Conservation (phyloP, 1,139 yeast species). For the Blastobotrys illinoisensis region DNA sequence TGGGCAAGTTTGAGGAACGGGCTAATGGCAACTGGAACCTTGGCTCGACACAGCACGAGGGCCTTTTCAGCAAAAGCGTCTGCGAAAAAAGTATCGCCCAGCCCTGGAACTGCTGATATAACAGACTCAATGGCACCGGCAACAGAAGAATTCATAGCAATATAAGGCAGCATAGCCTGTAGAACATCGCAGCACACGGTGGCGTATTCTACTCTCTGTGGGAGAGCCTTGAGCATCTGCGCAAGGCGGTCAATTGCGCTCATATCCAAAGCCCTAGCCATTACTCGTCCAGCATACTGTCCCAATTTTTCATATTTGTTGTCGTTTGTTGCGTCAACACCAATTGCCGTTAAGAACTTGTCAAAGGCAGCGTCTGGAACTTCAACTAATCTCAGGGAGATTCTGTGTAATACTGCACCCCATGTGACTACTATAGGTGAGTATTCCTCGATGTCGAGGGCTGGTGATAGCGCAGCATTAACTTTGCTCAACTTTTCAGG, state of each 20-base stretch:
- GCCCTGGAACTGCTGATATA: slow-evolving; percentile 49
- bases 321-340: slow-evolving; percentile 9
- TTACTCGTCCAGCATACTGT: slow-evolving; percentile 25
- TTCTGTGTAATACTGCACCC: slow-evolving; percentile 60
- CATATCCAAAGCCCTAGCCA: slow-evolving; percentile 42
- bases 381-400: slow-evolving; percentile 46
- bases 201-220: slow-evolving; percentile 45
- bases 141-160: slow-evolving; percentile 52
- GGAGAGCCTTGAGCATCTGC: slow-evolving; percentile 38
- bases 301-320: slow-evolving; percentile 13
- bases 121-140: slow-evolving; percentile 48
- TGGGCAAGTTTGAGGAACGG: slow-evolving; percentile 61
- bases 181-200: slow-evolving; percentile 58
- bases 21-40: slow-evolving; percentile 62
- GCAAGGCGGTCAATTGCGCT: slow-evolving; percentile 39
- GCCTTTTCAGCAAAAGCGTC: slow-evolving; percentile 50
- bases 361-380: slow-evolving; percentile 9
- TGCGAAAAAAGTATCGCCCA: slow-evolving; percentile 54
- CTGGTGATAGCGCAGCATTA: slow-evolving; percentile 32
- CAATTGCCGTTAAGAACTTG: slow-evolving; percentile 8
- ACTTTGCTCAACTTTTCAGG: slow-evolving; percentile 39
- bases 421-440: slow-evolving; percentile 61
- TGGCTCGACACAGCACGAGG: slow-evolving; percentile 59
- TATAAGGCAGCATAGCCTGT: slow-evolving; percentile 56
- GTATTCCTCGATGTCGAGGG: slow-evolving; percentile 25